A percentile compares a stretch with the other conserved stretches of the same genome.
phyloP scores from a whole-genome alignment of 768 basidiomycete genomes.

The Clitopilus hobsonii region DNA sequence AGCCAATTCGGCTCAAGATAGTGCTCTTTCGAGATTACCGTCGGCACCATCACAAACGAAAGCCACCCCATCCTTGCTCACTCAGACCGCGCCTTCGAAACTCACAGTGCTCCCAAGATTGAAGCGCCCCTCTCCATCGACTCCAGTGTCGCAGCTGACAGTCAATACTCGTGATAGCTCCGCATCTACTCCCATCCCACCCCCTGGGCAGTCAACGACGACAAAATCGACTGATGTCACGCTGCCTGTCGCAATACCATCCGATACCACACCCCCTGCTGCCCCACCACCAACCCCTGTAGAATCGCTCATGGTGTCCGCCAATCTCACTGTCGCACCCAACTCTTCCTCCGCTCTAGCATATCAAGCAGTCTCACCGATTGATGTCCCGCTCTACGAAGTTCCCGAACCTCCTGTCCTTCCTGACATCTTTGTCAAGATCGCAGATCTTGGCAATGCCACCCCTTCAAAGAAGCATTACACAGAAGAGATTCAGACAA shows the following conservation, averaged over 20 bases:
- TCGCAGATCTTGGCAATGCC: constrained; percentile 92
- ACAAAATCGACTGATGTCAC: too few species aligned
- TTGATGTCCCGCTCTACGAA: constrained; percentile 19
- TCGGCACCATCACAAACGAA: constrained; percentile 14
- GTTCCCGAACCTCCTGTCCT: constrained; percentile 8
- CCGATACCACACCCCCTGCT: constrained; percentile 19
- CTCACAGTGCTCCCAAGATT: constrained; percentile 18
- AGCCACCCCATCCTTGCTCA: constrained; percentile 49
- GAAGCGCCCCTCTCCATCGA: constrained; percentile 20
- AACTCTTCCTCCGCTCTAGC: too few species aligned
- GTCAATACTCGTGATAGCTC: constrained; percentile 6
- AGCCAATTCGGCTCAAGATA: neutral
- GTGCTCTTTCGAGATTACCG: neutral
- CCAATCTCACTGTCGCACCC: too few species aligned
- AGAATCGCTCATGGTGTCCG: constrained; percentile 19
- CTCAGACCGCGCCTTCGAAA: constrained; percentile 55
- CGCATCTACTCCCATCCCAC: neutral
- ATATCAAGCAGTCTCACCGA: too few species aligned
- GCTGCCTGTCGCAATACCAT: constrained; percentile 23
- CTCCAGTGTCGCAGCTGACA: constrained; percentile 25
- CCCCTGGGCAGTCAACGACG: neutral
- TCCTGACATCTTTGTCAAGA: constrained; percentile 77
- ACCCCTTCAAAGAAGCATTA: constrained; percentile 88
- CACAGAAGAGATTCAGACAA: constrained; percentile 95
- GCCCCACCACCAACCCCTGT: constrained; percentile 35